phyloP scores from a whole-genome alignment of 2,329 filamentous ascomycete species.

The Nakataea oryzae region DNA sequence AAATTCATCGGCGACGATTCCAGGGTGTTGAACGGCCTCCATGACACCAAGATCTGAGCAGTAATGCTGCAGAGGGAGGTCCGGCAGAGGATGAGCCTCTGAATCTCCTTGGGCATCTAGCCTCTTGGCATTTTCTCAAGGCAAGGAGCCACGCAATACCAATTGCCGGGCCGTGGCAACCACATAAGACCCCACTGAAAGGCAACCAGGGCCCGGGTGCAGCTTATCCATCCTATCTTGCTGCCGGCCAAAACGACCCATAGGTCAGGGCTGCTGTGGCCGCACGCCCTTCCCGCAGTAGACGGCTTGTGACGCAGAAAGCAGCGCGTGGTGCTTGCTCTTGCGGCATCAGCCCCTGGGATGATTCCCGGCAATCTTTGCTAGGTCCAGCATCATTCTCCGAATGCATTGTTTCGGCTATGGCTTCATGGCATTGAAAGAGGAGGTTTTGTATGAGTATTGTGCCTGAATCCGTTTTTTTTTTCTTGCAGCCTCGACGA shows the following conservation, averaged over 20 bases:
- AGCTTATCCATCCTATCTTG: too few species aligned
- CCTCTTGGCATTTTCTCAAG: background rate
- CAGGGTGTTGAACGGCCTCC: slow-evolving; percentile 47
- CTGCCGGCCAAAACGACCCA: background rate
- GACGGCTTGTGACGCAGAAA: background rate
- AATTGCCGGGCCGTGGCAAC: background rate
- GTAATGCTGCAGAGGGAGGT: background rate
- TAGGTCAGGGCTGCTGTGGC: too few species aligned
- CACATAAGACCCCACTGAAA: background rate
- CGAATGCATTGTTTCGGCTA: background rate
- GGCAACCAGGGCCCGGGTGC: background rate
- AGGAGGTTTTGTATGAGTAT: background rate
- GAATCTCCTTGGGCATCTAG: too few species aligned
- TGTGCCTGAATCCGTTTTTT: background rate
- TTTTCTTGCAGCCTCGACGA: background rate
- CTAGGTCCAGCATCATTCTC: background rate
- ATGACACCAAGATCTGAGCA: slow-evolving; percentile 19
- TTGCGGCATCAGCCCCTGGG: background rate
- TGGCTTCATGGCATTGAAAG: background rate
- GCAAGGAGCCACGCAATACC: background rate
- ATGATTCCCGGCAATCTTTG: background rate
- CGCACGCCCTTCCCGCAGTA: background rate
- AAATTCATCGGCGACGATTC: slow-evolving; percentile 54
- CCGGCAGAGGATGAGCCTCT: too few species aligned
- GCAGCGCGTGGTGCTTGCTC: background rate